Evolutionary conservation across 495 filamentous ascomycete genomes (phyloP), one percentile per base, ranked within the genome.

Genomic region (Pyrenopolyporus hunteri): DNA sequence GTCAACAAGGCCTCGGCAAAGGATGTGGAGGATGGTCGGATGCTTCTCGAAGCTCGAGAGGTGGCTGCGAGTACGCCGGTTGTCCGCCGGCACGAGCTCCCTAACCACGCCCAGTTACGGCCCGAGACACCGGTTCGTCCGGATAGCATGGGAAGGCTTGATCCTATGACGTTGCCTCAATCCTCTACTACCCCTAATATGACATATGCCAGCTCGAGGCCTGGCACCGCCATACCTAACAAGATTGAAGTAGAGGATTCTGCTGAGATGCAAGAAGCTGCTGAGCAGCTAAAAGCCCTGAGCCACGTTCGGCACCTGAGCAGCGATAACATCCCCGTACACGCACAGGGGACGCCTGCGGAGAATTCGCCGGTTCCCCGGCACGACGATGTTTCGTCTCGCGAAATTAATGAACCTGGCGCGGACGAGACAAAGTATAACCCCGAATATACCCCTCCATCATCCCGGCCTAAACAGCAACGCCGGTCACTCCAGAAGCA

Each of bases 241-340:
- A 82, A 82, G 57, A 74, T 79, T 19, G 79, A 83, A 8, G 80
- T 80, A 9, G 81, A 83, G 62, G 82, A 83, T 44, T 80, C 81
- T 8, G 80, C 77, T 11, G 82, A 85, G 68, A 83, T 85, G 80
- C 78, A 82, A 36, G 80, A 83, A 67, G 82, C 82, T 35, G 82
- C 82, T 8, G 80, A 82, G 57, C 82, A 83, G 66, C 74, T 85
- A 22, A 83, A 83, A 58, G 80, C 80, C 22, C 58, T 85, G n/a
- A 83, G 81, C 51, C 81, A 84, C 56, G 79, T 83, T 29, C 74
- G 82, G 16, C 79, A 77, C 48, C 51, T 75, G 16, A 78, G 76
- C 46, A 78, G 77, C 31, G 80, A 80, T 7, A 64, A 64, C 1
- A 52, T 60, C 33, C 42, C 75, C 35, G 66, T 49, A 36, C 70